Percentiles rank a stretch among this genome's conserved stretches.
Evolutionary conservation across 306 rosid genomes (phyloP).

Genomic region (Vachellia collinsii): DNA sequence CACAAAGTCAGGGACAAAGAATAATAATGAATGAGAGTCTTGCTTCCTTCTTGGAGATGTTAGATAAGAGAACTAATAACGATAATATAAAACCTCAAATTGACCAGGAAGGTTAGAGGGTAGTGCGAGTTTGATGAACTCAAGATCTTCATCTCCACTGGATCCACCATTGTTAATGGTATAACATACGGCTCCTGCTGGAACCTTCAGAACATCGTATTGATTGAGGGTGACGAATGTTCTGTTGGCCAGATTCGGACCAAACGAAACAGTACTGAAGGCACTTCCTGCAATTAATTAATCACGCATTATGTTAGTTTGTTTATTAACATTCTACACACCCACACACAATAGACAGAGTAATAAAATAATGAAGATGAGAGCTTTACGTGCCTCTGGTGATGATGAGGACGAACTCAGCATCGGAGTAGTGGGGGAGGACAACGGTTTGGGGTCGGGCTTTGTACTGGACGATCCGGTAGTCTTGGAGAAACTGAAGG

Average conservation of each 20-base stretch:
- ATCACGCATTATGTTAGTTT: neutral
- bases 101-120: neutral
- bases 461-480: neutral
- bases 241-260: neutral
- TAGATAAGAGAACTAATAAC: too few species aligned
- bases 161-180: neutral
- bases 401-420: slow-evolving; percentile 32
- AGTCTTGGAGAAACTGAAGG: slow-evolving; percentile 25
- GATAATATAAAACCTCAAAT: slow-evolving; percentile 10
- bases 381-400: neutral
- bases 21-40: neutral
- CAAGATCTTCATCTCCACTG: neutral
- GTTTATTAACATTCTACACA: too few species aligned
- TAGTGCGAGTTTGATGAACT: neutral
- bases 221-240: neutral
- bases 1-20: neutral
- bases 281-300: slow-evolving; percentile 37
- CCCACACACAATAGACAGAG: neutral
- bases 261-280: neutral
- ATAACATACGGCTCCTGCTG: neutral
- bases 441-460: slow-evolving; percentile 32
- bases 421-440: slow-evolving; percentile 40
- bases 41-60: neutral
- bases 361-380: neutral
- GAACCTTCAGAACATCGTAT: neutral